phyloP scores from a whole-genome alignment of 768 basidiomycete genomes.

The Leccinum sublutescens region DNA sequence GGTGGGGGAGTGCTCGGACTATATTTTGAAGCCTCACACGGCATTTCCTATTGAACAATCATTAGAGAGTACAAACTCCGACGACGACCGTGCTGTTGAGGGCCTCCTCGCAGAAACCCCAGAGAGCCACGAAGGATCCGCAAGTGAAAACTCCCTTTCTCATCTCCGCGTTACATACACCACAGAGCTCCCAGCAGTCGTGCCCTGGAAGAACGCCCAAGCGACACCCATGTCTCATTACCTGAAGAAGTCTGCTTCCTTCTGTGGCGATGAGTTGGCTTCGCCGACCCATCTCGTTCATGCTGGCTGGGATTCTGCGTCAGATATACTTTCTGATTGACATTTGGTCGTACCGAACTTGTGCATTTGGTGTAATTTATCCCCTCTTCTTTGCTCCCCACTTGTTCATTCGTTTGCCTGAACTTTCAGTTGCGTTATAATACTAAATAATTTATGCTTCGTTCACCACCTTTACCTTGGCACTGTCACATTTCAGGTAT shows the following conservation, averaged over 20 bases:
- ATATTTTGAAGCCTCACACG: slow-evolving; percentile 26
- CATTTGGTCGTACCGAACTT: slow-evolving; percentile 10
- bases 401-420: slow-evolving; percentile 19
- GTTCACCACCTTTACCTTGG: slow-evolving; percentile 12
- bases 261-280: slow-evolving; percentile 37
- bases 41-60: slow-evolving; percentile 31
- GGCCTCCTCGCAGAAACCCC: slow-evolving; percentile 34
- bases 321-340: slow-evolving; percentile 40
- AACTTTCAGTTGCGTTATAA: slow-evolving; percentile 18
- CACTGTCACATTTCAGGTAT: slow-evolving; percentile 18
- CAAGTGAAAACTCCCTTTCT: slow-evolving; percentile 34
- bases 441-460: slow-evolving; percentile 31
- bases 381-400: slow-evolving; percentile 1
- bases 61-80: slow-evolving; percentile 36
- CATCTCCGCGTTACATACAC: slow-evolving; percentile 39
- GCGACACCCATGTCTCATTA: slow-evolving; percentile 37
- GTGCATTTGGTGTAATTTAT: slow-evolving; percentile 26
- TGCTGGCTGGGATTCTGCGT: slow-evolving; percentile 57
- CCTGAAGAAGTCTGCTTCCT: slow-evolving; percentile 40
- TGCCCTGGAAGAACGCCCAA: slow-evolving; percentile 34
- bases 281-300: slow-evolving; percentile 51
- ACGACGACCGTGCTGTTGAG: slow-evolving; percentile 35
- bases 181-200: slow-evolving; percentile 32
- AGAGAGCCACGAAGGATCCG: slow-evolving; percentile 29
- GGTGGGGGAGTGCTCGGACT: slow-evolving; percentile 29